Base-by-base conservation (phyloP, 2,329 filamentous ascomycete species). In the Raffaelea deltoideospora region DNA sequence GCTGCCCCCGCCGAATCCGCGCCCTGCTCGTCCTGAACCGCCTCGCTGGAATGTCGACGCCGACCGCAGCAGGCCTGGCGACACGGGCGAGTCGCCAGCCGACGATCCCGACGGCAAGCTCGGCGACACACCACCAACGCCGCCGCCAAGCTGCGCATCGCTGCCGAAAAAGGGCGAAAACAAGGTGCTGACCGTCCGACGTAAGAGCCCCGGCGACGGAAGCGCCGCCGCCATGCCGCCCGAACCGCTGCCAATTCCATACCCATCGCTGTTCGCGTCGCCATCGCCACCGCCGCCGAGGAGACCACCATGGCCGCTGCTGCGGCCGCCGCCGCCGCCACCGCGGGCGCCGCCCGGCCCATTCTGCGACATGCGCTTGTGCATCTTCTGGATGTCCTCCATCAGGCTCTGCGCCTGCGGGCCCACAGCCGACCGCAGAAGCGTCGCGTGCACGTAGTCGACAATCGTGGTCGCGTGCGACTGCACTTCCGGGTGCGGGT, bases 401-500 rank as follows among this genome's bases (percentile, higher is more conserved):
- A 93, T 79, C 22, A 88, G 58, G 19, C 61, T 62, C 45, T 85
- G 78, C 5, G 83, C 78, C 41, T 79, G 68, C 8, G 67, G 60
- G 10, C 79, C 81, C 32, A 94, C 67, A 2, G 79, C 70, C 0
- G 88, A 95, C 35, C 79, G 72, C 6, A 94, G 60, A 11, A 98
- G 64, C 1, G 76, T 71, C 35, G 80, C 69, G 50, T 95, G 78
- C 20, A 96, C 69, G 49, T 80, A 83, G 55, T 98, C 90, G 22
- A 93, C 74, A 31, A 96, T 76, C n/a, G 79, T 67, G 6, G 76
- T 77, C 10, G 86, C 88, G 53, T 90, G 82, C 45, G 79, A 72
- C 43, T 92, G 82, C 24, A 96, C 83, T 51, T 96, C 88, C 2
- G 88, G 86, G 51, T 95, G 87, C 29, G 90, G 88, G 52, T 98